Evolutionary conservation across 768 basidiomycete species (phyloP), one percentile per base, ranked within the genome.

Genomic region (Serendipita sp.): DNA sequence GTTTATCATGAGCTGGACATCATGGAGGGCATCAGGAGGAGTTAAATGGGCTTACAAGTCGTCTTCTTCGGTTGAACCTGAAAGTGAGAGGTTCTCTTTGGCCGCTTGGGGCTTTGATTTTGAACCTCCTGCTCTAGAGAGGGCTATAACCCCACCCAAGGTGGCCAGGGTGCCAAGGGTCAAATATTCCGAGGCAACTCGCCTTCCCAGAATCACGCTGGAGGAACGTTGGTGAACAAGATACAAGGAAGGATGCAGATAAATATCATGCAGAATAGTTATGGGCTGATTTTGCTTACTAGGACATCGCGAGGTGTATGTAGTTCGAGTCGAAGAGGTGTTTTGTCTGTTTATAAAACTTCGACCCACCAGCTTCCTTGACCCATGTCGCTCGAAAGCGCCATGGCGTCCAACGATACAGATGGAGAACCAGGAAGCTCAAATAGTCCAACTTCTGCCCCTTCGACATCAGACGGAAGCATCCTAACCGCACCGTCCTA

Each of bases 131-230:
- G 78, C 77, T 45, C 82, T 77, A 63, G 80, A 78, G 68, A 78
- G 78, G 44, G 80, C 78, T 65, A 80, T 74, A 64, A 81, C 81
- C 32, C 58, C 51, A 66, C 82, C 83, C 60, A 82, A 76, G 63
- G 76, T 74, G 54, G 78, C 75, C 65, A 92, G 80, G 45, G 84
- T 83, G 64, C 81, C 84, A 64, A 91, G 79, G 24, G 85, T 81
- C 68, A 92, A 80, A 78, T 88, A 84, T 77, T 91, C 87, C 72
- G 83, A 86, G 78, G 86, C 88, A 71, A 92, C 79, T 72, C 80
- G 81, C 68, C 89, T 87, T 73, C 89, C 89, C 67, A 89, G 72
- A 71, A 92, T 85, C 67, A 80, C 77, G 80, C 89, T 91, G 71
- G 45, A 56, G 44, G 34, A 16, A 7, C 13, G 5, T 41, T 41